Evolutionary conservation across 306 rosid genomes (phyloP).

Genomic region (Quercus glauca): DNA sequence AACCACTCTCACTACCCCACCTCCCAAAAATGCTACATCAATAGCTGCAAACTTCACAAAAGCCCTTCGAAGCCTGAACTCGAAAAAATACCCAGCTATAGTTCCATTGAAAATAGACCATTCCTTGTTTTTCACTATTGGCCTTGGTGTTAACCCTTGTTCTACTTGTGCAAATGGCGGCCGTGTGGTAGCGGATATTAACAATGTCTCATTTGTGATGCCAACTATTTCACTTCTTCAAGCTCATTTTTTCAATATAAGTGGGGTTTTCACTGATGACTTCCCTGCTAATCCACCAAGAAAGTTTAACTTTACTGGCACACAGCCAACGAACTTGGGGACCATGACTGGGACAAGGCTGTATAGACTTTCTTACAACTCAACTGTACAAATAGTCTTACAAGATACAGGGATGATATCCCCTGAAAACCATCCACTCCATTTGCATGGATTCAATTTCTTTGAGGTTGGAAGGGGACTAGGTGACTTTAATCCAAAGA

Average conservation of each 20-base stretch:
- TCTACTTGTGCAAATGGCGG: conserved; percentile 48
- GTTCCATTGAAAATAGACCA: conserved; percentile 70
- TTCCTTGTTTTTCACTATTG: conserved; percentile 66
- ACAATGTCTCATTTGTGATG: conserved; percentile 78
- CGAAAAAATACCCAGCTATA: conserved; percentile 51
- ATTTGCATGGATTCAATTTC: conserved; percentile 85
- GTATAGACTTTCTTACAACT: conserved; percentile 68
- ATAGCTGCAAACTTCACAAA: conserved; percentile 46
- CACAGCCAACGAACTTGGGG: conserved; percentile 48
- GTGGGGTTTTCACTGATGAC: conserved; percentile 75
- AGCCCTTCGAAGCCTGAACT: conserved; percentile 66
- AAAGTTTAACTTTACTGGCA: conserved; percentile 58
- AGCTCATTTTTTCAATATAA: conserved; percentile 75
- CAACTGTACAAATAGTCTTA: conserved; percentile 70
- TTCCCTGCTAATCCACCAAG: conserved; percentile 61
- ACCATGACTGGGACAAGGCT: conserved; percentile 65
- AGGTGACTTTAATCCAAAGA: conserved; percentile 63
- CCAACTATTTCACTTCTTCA: conserved; percentile 71
- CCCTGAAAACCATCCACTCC: conserved; percentile 85
- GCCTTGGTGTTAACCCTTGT: conserved; percentile 77
- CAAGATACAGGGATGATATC: conserved; percentile 83
- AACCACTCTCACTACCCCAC: conserved; percentile 49
- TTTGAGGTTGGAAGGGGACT: conserved; percentile 69
- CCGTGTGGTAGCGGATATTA: conserved; percentile 65
- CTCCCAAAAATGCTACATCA: conserved; percentile 59